Evolutionary conservation across 805 yeast species (phyloP), one percentile per base, ranked within the genome.

Genomic region (Hanseniaspora jakobsenii): DNA sequence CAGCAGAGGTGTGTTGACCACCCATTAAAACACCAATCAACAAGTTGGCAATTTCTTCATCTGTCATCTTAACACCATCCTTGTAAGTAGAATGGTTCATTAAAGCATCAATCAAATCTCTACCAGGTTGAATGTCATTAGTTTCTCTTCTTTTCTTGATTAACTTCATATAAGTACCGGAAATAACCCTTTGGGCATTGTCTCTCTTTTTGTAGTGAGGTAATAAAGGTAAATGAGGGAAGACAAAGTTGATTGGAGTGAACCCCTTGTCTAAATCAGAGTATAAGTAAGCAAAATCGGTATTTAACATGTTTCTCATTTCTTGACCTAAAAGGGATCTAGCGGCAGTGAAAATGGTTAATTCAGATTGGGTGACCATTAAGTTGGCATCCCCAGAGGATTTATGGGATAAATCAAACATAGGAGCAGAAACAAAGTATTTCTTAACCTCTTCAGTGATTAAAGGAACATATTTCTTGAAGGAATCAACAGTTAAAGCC

Each of bases 21-120:
- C 98, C 98, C 98, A 91, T 91, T 50, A 91, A 71, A 45, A 91
- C 81, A 63, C 97, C 98, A 63, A 91, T 89, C 62, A 86, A 69
- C 62, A 91, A 70, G 64, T 87, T 82, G 39, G 97, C 91, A 58
- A 91, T 85, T 66, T 91, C 94, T 61, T 79, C 78, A 62, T 91
- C 98, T 22, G 95, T 80, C 96, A 91, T 87, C 57, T 72, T 71
- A 38, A 78, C 77, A 55, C 98, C 98, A 60, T 91, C 97, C 62
- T 84, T 87, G 67, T 91, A 91, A 48, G 83, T 77, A 32, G 87
- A 80, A 54, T 69, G 71, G 54, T 76, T 73, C 83, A 91, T 75
- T 60, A 86, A 72, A 14, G 91, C 72, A 61, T 89, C 97, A 53
- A 91, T 77, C 60, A 91, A 72, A 62, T 91, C 98, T 60, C 94